Evolutionary conservation across 2,329 filamentous ascomycete species (phyloP).

Genomic region (Cladosporium sp.): DNA sequence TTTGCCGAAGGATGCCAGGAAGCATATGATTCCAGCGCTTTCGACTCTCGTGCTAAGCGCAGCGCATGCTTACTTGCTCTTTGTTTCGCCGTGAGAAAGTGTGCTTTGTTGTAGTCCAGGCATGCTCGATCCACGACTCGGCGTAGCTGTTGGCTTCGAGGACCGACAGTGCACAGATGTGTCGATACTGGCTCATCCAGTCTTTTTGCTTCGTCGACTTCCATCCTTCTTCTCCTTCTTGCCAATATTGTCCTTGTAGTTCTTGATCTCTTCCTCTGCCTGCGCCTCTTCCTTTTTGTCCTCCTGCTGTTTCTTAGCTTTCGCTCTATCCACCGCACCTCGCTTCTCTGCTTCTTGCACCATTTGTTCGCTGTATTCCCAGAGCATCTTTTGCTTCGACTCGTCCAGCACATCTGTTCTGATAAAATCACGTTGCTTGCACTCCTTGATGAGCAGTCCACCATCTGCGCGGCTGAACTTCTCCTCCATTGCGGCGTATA

Average conservation of each 20-base stretch:
- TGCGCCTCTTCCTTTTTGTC: conserved; percentile 42
- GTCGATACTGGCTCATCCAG: conserved; percentile 8
- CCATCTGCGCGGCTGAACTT: conserved; percentile 65
- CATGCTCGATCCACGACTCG: not conserved
- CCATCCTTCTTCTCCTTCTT: conserved; percentile 38
- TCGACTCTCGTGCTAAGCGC: not conserved
- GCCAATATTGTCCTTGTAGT: conserved; percentile 39
- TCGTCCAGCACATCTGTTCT: conserved; percentile 76
- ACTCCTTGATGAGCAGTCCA: conserved; percentile 84
- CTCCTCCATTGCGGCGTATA: conserved; percentile 83
- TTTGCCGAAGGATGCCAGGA: not conserved
- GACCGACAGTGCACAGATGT: not conserved
- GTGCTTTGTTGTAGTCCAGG: not conserved
- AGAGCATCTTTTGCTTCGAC: conserved; percentile 77
- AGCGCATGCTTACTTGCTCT: not conserved
- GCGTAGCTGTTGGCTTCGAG: not conserved
- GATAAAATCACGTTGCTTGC: conserved; percentile 71
- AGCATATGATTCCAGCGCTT: not conserved
- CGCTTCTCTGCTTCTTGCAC: conserved; percentile 81
- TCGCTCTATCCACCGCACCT: conserved; percentile 64
- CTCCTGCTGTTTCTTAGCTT: conserved; percentile 56
- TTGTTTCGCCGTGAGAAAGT: not conserved
- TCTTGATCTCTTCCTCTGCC: conserved; percentile 34
- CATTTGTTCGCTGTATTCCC: conserved; percentile 84
- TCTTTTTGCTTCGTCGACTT: conserved; percentile 29